phyloP scores from a whole-genome alignment of 1,139 yeast species.

The Taphrina populina region DNA sequence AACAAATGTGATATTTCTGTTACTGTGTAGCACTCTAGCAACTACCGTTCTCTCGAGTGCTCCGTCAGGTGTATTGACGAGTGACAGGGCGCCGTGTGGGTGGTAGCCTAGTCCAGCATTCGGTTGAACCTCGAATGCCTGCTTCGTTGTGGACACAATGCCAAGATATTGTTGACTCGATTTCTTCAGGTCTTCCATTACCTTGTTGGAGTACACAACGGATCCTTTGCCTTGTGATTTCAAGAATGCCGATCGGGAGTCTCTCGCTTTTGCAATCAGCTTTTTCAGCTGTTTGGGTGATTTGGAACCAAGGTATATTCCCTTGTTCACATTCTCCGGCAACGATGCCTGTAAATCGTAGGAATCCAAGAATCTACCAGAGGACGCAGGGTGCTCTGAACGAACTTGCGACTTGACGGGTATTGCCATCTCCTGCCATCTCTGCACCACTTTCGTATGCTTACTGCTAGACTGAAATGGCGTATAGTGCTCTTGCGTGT shows the following conservation, averaged over 20 bases:
- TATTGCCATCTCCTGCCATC: constrained; percentile 32
- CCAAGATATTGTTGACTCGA: background rate
- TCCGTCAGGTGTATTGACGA: constrained; percentile 25
- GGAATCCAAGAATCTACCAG: too few species aligned
- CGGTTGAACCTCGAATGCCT: constrained; percentile 10
- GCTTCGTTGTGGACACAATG: background rate
- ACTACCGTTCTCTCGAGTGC: constrained; percentile 13
- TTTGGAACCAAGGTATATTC: constrained; percentile 1
- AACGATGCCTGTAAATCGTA: background rate
- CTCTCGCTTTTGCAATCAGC: background rate
- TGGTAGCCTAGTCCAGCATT: constrained; percentile 28
- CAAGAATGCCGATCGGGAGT: background rate
- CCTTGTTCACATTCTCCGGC: constrained; percentile 11
- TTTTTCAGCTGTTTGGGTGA: background rate
- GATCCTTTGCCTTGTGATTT: background rate
- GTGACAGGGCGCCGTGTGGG: constrained; percentile 27
- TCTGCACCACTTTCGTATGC: constrained; percentile 12
- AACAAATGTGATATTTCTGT: constrained; percentile 4
- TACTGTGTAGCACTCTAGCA: constrained; percentile 13
- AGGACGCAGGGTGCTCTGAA: too few species aligned
- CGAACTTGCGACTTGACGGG: background rate
- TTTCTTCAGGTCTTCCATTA: background rate
- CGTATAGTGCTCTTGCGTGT: constrained; percentile 31
- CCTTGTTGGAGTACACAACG: constrained; percentile 1
- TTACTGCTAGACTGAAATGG: constrained; percentile 24